These are phyloP conservation scores for Neurospora hispaniola DNA, from an alignment of 495 filamentous ascomycete genomes.

Conservation along the genomic window DNA sequence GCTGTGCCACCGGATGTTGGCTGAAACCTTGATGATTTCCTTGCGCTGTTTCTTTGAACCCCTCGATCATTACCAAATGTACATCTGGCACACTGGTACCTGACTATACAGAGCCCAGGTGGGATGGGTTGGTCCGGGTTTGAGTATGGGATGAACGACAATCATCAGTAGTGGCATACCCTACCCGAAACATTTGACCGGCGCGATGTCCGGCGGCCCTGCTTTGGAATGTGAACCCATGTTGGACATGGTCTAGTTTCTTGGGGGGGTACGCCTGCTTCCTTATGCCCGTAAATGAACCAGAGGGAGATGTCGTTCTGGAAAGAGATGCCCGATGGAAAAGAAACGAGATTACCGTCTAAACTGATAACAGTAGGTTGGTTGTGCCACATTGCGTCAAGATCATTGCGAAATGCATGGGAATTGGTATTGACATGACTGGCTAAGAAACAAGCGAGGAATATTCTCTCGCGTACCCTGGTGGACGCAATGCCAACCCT, in stretches of 20 bases:
- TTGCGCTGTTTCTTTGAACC: background rate
- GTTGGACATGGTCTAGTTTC: background rate
- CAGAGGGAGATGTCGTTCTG: background rate
- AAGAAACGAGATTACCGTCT: background rate
- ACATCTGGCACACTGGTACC: background rate
- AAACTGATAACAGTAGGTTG: background rate
- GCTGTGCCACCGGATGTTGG: background rate
- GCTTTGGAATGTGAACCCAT: background rate
- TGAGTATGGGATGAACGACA: background rate
- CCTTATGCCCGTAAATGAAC: background rate
- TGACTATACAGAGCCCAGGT: background rate
- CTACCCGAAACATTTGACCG: background rate
- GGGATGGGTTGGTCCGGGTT: background rate
- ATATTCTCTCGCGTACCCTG: background rate
- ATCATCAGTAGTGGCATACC: background rate
- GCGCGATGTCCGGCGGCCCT: background rate
- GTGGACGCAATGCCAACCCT: background rate
- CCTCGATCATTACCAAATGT: background rate
- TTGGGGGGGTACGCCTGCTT: background rate
- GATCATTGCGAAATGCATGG: background rate
- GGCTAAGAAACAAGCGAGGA: background rate
- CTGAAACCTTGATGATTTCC: background rate
- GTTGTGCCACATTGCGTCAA: background rate
- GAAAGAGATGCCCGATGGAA: background rate
- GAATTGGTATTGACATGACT: background rate